Evolutionary conservation across 176 grass and related monocot genomes (phyloP).

Genomic region (Secale cereale): DNA sequence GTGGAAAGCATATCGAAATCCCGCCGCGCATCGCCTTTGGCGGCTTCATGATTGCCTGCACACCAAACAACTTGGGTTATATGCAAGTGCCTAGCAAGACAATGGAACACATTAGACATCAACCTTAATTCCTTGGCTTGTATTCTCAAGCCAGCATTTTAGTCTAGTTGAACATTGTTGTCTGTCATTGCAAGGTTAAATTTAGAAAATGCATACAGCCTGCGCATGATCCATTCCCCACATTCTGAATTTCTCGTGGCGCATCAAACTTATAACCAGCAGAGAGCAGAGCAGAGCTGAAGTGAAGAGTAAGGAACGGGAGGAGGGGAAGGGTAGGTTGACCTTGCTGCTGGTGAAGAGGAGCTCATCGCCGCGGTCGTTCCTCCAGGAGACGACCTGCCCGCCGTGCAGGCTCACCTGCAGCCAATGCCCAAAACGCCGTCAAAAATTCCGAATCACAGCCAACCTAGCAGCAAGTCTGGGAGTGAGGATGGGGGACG

Average conservation of each 20-base stretch:
- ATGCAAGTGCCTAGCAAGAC: not conserved
- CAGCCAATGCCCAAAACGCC: conserved; percentile 1
- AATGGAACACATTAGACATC: not conserved
- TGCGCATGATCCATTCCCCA: not conserved
- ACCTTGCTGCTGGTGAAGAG: conserved; percentile 99
- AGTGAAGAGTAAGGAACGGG: not conserved
- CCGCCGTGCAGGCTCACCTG: conserved; percentile 97
- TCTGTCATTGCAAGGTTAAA: not conserved
- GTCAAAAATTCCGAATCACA: not conserved
- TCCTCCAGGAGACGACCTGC: conserved; percentile 91
- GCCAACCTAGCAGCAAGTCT: not conserved
- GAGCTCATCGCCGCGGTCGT: conserved; percentile 84
- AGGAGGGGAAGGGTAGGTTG: not conserved
- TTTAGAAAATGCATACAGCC: not conserved
- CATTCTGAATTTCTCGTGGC: not conserved
- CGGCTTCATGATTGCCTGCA: conserved; percentile 82
- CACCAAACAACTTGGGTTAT: not conserved
- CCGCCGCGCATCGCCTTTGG: conserved; percentile 84
- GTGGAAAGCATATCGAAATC: conserved; percentile 92
- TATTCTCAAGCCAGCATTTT: not conserved
- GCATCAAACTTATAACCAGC: not conserved
- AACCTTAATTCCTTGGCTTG: not conserved
- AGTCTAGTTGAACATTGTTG: not conserved
- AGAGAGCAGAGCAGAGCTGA: not conserved
- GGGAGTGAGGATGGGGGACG: not conserved